phyloP scores from a whole-genome alignment of 2,329 filamentous ascomycete genomes.

The Cercospora sojina region DNA sequence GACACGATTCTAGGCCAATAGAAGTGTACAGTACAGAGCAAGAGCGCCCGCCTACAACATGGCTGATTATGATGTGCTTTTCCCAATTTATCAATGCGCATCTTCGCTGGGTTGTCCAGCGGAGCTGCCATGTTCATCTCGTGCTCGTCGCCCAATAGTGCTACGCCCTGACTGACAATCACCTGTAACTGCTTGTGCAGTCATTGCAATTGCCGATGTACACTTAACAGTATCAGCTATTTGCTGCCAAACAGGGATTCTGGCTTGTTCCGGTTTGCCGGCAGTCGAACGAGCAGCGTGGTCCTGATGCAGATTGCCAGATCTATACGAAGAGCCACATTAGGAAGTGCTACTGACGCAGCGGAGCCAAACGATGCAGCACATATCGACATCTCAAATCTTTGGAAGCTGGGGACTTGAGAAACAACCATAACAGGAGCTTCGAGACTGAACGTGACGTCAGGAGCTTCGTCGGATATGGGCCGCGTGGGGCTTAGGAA shows the following conservation, averaged over 20 bases:
- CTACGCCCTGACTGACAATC: not conserved
- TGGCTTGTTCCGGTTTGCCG: not conserved
- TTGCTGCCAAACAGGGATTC: not conserved
- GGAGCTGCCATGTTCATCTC: not conserved
- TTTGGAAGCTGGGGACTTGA: not conserved
- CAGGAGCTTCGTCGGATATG: not conserved
- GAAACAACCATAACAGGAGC: not conserved
- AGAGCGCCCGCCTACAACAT: not conserved
- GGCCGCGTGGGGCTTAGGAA: not conserved
- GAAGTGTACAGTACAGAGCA: constrained; percentile 15
- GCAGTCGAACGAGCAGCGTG: not conserved
- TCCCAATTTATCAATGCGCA: not conserved
- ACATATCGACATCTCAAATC: not conserved
- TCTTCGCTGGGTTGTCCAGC: not conserved
- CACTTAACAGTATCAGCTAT: not conserved
- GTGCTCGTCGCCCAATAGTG: not conserved
- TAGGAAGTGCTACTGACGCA: not conserved
- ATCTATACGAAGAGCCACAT: not conserved
- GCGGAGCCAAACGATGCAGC: not conserved
- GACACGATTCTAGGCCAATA: constrained; percentile 13
- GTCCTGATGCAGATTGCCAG: not conserved
- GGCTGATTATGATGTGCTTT: not conserved
- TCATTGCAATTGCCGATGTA: not conserved
- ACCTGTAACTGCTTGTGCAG: not conserved
- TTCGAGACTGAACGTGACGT: not conserved